Conservation (phyloP, 768 basidiomycete species). For the Neoboletus subvelutipes region DNA sequence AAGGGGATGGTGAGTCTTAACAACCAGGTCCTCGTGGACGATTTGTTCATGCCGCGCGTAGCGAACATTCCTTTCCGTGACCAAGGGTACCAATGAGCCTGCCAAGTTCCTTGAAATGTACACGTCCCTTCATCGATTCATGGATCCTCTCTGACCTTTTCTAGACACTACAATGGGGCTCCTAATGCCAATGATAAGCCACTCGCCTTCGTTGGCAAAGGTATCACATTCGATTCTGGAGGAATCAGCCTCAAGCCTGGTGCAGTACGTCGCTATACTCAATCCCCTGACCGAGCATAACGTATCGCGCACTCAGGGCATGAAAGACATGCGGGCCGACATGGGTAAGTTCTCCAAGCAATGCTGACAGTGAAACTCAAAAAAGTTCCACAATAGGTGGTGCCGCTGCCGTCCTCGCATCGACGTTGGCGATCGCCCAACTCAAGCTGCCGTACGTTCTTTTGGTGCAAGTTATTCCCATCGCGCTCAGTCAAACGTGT, state of each 20-base stretch:
- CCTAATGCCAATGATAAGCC: conserved; percentile 54
- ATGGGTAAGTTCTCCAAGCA: conserved; percentile 59
- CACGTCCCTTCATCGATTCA: conserved; percentile 9
- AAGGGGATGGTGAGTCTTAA: conserved; percentile 68
- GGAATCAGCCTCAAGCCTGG: conserved; percentile 85
- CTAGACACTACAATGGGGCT: conserved; percentile 81
- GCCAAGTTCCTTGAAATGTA: conserved; percentile 87
- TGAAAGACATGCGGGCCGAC: conserved; percentile 85
- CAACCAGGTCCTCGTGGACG: neutral
- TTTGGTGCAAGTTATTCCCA: neutral
- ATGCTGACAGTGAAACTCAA: neutral
- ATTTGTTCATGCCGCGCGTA: conserved; percentile 23
- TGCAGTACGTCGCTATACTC: conserved; percentile 42
- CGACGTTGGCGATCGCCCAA: conserved; percentile 77
- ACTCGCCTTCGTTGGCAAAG: conserved; percentile 80
- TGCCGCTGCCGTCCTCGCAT: conserved; percentile 73
- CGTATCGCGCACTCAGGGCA: conserved; percentile 44
- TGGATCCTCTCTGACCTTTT: neutral
- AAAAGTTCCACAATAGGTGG: conserved; percentile 47
- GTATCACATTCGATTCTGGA: conserved; percentile 88
- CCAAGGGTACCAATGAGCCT: conserved; percentile 78
- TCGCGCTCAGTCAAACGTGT: neutral
- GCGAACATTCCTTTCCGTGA: conserved; percentile 86
- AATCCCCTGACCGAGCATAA: neutral
- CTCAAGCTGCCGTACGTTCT: conserved; percentile 69